Percentiles rank a stretch among this genome's conserved stretches.
Conservation (phyloP, 306 rosid genomes). For the Prinsepia uniflora region DNA sequence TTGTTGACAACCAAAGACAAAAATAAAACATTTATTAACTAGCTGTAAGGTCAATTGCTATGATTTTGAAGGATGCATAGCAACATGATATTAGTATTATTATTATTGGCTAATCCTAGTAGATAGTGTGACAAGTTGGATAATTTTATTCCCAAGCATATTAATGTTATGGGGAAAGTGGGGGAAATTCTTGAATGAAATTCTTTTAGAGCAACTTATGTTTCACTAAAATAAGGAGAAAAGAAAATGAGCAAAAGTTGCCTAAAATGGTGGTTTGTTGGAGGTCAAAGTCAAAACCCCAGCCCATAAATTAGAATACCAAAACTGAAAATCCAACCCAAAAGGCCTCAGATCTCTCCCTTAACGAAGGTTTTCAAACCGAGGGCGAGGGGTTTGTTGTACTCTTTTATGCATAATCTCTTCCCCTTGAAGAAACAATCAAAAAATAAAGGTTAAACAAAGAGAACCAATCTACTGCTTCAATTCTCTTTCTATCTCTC, state of each 20-base stretch:
- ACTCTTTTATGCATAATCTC: constrained; percentile 30
- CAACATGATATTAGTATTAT: no score
- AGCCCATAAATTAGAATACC: constrained; percentile 50
- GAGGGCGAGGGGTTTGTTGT: constrained; percentile 45
- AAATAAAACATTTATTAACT: background rate
- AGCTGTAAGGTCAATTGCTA: background rate
- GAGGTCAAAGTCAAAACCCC: constrained; percentile 75
- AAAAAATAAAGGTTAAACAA: constrained; percentile 8
- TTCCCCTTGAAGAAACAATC: constrained; percentile 29
- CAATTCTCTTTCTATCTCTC: constrained; percentile 30
- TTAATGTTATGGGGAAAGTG: background rate
- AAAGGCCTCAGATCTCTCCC: constrained; percentile 34
- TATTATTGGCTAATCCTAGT: background rate
- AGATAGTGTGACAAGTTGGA: background rate
- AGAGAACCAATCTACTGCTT: constrained; percentile 32
- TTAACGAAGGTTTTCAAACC: constrained; percentile 29
- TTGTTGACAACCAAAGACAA: no score
- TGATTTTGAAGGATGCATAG: no score
- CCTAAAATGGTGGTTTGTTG: constrained; percentile 73
- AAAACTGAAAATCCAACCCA: constrained; percentile 48
- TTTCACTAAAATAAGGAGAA: constrained; percentile 39
- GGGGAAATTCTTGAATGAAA: constrained; percentile 2
- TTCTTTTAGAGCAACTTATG: background rate
- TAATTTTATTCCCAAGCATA: constrained; percentile 16
- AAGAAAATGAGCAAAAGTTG: constrained; percentile 50